Base-by-base conservation (phyloP, 345 rosid species). In the Sonneratia alba region DNA sequence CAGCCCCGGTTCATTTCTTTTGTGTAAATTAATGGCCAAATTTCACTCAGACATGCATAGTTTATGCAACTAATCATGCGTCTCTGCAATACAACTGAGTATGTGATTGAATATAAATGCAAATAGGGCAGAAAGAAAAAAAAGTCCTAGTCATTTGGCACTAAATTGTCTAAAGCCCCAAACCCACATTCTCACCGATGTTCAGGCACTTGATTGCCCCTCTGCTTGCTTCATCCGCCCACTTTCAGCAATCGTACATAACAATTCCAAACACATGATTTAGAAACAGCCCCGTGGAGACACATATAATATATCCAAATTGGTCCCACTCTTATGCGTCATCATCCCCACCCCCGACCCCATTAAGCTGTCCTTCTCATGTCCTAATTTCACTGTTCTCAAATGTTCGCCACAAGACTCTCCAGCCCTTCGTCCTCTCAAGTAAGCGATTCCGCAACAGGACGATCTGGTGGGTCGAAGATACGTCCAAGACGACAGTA, bases 321-420 rank as follows among this genome's bases (percentile, higher is more conserved):
- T 3, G 66, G 27, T 38, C 66, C 66, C 66, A 62, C 66, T 62
- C 1, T 42, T 24, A 9, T 61, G 36, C 27, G 66, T 62, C 66
- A 62, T 32, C 66, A 34, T 62, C 66, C 37, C 66, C 18, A 57
- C 66, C 38, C 7, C 10, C 24, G 7, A 53, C 59, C 59, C 59
- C 59, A 18, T 53, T 32, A 32, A 62, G 9, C 16, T 0, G 66
- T 62, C 66, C 18, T 27, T 27, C 38, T 62, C 69, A 47, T 69
- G 69, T 37, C 81, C 84, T 66, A 76, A 73, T 71, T 76, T 76
- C 66, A 59, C 76, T 74, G 71, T 76, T 61, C 37, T 40, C 67
- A 45, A 67, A 70, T 7, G 19, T 62, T 62, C 10, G 38, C 66
- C 38, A 22, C 8, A 57, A 22, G n/a, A 57, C n/a, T 57, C 34